A percentile compares a stretch with the other conserved stretches of the same genome.
phyloP scores from a whole-genome alignment of 2,329 filamentous ascomycete species.

The Graphilbum sp. region DNA sequence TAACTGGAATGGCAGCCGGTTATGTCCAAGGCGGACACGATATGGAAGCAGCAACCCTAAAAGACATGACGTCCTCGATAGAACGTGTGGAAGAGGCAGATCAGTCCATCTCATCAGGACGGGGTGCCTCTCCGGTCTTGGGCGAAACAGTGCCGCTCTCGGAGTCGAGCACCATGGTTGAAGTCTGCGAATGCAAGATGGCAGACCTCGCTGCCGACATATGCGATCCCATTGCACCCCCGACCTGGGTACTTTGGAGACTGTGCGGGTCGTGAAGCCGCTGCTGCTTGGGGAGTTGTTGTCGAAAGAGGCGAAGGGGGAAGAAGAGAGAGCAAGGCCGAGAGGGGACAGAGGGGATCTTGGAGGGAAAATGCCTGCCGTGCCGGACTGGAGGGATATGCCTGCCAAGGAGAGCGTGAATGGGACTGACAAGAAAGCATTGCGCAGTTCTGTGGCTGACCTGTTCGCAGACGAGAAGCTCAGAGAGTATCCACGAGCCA shows the following conservation, averaged over 20 bases:
- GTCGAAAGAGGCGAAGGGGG: slow-evolving; percentile 4
- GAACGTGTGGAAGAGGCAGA: slow-evolving; percentile 3
- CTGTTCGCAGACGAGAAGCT: slow-evolving; percentile 33
- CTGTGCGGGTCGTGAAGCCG: no score
- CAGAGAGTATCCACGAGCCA: slow-evolving; percentile 15
- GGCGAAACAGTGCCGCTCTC: slow-evolving; percentile 2
- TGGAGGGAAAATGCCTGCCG: slow-evolving; percentile 4
- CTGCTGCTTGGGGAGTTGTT: slow-evolving; percentile 11
- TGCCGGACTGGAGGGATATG: slow-evolving; percentile 1
- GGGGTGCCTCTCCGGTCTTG: slow-evolving; percentile 1
- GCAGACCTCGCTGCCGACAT: no score
- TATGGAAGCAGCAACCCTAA: slow-evolving; percentile 3
- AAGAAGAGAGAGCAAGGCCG: slow-evolving; percentile 10
- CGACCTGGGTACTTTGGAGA: no score
- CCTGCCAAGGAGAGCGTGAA: slow-evolving; percentile 13
- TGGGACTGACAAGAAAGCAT: slow-evolving; percentile 20
- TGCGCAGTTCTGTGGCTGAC: slow-evolving; percentile 36
- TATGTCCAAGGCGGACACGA: background rate
- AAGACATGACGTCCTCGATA: slow-evolving; percentile 3
- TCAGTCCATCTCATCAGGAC: slow-evolving; percentile 4
- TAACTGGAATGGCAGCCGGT: background rate
- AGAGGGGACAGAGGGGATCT: slow-evolving; percentile 6
- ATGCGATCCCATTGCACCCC: no score
- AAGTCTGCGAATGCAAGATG: slow-evolving; percentile 1
- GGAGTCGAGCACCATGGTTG: slow-evolving; percentile 5